phyloP scores from a whole-genome alignment of 495 filamentous ascomycete genomes.

The Trichoderma gamsii region DNA sequence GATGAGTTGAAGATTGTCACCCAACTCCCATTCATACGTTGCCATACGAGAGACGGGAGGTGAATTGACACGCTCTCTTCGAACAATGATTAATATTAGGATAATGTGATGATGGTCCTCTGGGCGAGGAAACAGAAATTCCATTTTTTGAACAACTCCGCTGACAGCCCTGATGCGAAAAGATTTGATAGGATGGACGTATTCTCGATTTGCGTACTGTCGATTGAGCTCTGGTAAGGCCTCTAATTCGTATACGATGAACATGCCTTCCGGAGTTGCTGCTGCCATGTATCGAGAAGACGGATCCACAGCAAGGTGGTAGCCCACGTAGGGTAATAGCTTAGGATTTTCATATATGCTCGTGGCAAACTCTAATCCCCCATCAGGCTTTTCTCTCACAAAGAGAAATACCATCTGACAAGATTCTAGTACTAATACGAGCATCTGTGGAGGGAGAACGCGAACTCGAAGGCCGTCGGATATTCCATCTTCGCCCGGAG shows the following conservation, averaged over 20 bases:
- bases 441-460: conserved; percentile 63
- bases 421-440: conserved; percentile 64
- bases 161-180: conserved; percentile 55
- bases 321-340: conserved; percentile 48
- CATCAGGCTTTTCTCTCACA: conserved; percentile 37
- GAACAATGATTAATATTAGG: conserved; percentile 64
- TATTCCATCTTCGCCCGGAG: conserved; percentile 9
- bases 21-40: conserved; percentile 69
- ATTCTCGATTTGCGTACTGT: conserved; percentile 29
- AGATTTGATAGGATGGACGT: conserved; percentile 39
- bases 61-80: conserved; percentile 34
- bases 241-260: conserved; percentile 57
- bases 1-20: conserved; percentile 29
- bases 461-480: conserved; percentile 13
- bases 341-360: conserved; percentile 53
- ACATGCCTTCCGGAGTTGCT: conserved; percentile 36
- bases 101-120: conserved; percentile 64
- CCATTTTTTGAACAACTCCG: conserved; percentile 76
- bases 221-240: conserved; percentile 40
- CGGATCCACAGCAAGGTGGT: conserved; percentile 79
- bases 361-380: conserved; percentile 52
- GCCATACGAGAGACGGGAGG: conserved; percentile 47
- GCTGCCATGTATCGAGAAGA: conserved; percentile 45
- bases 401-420: conserved; percentile 69
- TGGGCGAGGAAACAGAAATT: conserved; percentile 71